Evolutionary conservation across 345 rosid genomes (phyloP), one percentile per base, ranked within the genome.

Genomic region (Eutrema heterophyllum): DNA sequence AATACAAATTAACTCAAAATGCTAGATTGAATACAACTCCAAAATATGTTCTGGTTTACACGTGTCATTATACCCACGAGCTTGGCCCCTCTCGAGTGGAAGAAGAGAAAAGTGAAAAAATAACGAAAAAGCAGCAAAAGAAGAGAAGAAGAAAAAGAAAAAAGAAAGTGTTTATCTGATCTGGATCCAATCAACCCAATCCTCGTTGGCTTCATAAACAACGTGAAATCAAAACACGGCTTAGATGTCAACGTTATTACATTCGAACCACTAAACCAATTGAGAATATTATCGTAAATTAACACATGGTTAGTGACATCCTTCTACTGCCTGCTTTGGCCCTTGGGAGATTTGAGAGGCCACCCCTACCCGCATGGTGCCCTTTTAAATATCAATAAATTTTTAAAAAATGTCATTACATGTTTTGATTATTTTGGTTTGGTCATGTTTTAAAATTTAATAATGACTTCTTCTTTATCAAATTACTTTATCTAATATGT

Each of bases 111-210:
- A 21, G n/a, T n/a, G n/a, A 21, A 26, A 26, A 52, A 55, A 30
- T 30, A 30, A 16, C 4, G 9, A 6, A 10, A 63, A 51, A 40
- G 50, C 11, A 63, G 46, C 27, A 44, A 33, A 55, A 43, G 40
- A 50, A 60, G 49, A n/a, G n/a, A n/a, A n/a, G n/a, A n/a, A n/a
- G n/a, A n/a, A n/a, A n/a, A n/a, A n/a, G n/a, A 49, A 27, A 43
- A 67, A 68, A 68, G 50, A 13, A 68, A 43, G 70, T 59, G 68
- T 67, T 6, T 55, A 67, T 67, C 79, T 67, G 69, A 75, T 32
- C 68, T 7, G 69, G 79, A 75, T 75, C 69, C 79, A 68, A 68
- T 49, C 45, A 56, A 59, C 78, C 44, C 43, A 66, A 74, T 66
- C 78, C 72, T 57, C 67, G 38, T 58, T 66, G 60, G 68, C 52